These are phyloP conservation scores for Meredithiella fracta DNA, from an alignment of 2,329 filamentous ascomycete genomes.

Conservation along the genomic window DNA sequence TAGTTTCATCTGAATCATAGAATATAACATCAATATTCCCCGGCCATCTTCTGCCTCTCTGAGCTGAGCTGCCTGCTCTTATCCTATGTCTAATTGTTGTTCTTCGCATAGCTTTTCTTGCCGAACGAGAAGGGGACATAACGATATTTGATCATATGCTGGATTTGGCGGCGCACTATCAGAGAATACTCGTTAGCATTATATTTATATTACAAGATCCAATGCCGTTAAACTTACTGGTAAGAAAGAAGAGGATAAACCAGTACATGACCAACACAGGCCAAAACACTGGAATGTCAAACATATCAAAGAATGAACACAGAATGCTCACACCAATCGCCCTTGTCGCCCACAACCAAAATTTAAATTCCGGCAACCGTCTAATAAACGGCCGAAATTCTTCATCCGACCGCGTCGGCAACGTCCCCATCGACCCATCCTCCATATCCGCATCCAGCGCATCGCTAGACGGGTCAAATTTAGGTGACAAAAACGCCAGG, in stretches of 20 bases:
- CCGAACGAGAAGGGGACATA: constrained; percentile 89
- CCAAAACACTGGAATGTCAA: constrained; percentile 98
- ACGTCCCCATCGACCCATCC: constrained; percentile 63
- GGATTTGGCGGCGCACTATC: constrained; percentile 92
- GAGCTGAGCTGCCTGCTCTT: no score
- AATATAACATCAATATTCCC: background rate
- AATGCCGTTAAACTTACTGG: constrained; percentile 50
- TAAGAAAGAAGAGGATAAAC: constrained; percentile 90
- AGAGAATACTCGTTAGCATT: background rate
- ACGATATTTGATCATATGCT: constrained; percentile 99
- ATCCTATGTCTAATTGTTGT: constrained; percentile 27
- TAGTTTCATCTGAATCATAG: background rate
- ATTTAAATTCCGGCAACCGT: constrained; percentile 96
- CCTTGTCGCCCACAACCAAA: constrained; percentile 92
- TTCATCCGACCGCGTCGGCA: constrained; percentile 91
- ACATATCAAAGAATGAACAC: constrained; percentile 86
- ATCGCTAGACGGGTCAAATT: constrained; percentile 95
- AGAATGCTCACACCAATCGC: constrained; percentile 68
- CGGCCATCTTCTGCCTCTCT: no score
- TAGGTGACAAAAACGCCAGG: constrained; percentile 93
- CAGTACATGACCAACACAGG: constrained; percentile 96
- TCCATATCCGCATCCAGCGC: constrained; percentile 87
- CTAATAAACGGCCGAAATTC: constrained; percentile 97
- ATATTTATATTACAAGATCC: background rate
- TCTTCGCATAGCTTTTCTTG: constrained; percentile 65